These are phyloP conservation scores for Trametes villosa DNA, from an alignment of 768 basidiomycete genomes.

Conservation along the genomic window DNA sequence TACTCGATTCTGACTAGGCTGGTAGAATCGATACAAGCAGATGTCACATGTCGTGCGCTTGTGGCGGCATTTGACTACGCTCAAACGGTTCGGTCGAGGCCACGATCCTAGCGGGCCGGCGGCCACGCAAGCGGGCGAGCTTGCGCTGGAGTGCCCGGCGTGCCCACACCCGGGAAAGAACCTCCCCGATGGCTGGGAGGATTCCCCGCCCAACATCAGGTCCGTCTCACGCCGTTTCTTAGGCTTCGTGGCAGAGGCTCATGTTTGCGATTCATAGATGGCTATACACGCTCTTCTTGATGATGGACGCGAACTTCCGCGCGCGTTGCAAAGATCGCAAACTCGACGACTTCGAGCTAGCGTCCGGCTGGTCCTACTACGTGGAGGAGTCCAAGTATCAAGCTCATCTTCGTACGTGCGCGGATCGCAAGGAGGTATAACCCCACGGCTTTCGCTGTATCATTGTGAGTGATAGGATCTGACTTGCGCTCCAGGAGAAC, in stretches of 20 bases:
- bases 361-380: slow-evolving; percentile 33
- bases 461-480: too few relatives aligned
- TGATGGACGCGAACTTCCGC: slow-evolving; percentile 37
- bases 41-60: slow-evolving; percentile 18
- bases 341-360: slow-evolving; percentile 1
- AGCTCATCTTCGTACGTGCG: not conserved
- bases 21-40: slow-evolving; percentile 23
- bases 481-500: not conserved
- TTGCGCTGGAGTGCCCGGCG: slow-evolving; percentile 29
- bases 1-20: too few relatives aligned
- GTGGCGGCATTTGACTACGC: slow-evolving; percentile 24
- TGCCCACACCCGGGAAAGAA: slow-evolving; percentile 30
- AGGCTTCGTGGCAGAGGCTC: too few relatives aligned
- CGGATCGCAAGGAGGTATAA: not conserved
- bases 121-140: slow-evolving; percentile 14
- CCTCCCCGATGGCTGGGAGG: slow-evolving; percentile 27
- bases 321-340: slow-evolving; percentile 23
- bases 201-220: not conserved
- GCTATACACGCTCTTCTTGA: slow-evolving; percentile 31
- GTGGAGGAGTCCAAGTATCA: slow-evolving; percentile 28
- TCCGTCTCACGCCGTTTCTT: not conserved
- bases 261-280: slow-evolving; percentile 23
- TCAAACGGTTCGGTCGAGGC: slow-evolving; percentile 28
- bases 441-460: not conserved
- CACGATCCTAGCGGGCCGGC: slow-evolving; percentile 24